Conservation (phyloP, 805 yeast species). For the Metschnikowia vanudenii region DNA sequence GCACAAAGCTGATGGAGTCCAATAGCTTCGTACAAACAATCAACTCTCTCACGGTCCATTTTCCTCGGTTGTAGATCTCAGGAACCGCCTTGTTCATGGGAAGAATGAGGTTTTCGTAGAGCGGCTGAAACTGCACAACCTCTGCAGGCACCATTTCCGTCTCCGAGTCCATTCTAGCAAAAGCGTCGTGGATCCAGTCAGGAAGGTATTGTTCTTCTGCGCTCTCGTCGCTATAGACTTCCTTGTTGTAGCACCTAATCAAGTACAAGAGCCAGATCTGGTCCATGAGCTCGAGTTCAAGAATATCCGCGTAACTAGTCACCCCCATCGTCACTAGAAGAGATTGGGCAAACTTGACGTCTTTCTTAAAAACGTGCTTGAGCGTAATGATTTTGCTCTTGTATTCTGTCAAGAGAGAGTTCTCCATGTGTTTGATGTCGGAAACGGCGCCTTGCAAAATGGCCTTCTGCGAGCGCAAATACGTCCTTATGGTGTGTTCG, state of each 20-base stretch:
- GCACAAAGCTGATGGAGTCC: constrained; percentile 48
- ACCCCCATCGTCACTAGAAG: constrained; percentile 58
- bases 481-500: constrained; percentile 37
- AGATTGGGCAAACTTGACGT: constrained; percentile 51
- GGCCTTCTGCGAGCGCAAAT: constrained; percentile 48
- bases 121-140: constrained; percentile 49
- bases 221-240: constrained; percentile 27
- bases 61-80: constrained; percentile 52
- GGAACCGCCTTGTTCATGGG: constrained; percentile 49
- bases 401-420: constrained; percentile 39
- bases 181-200: constrained; percentile 46
- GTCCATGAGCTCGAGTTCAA: constrained; percentile 48
- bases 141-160: constrained; percentile 50
- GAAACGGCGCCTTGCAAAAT: constrained; percentile 48
- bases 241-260: constrained; percentile 53
- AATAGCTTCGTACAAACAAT: constrained; percentile 53
- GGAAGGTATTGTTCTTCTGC: constrained; percentile 44
- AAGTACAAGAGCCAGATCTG: constrained; percentile 64
- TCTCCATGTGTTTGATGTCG: constrained; percentile 45
- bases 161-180: constrained; percentile 35
- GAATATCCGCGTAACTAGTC: constrained; percentile 50
- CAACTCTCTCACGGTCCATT: constrained; percentile 48
- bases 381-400: constrained; percentile 51
- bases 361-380: constrained; percentile 56
- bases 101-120: constrained; percentile 55